Evolutionary conservation across 148 eudicot species (phyloP).

Genomic region (Rhododendron ferrugineum): DNA sequence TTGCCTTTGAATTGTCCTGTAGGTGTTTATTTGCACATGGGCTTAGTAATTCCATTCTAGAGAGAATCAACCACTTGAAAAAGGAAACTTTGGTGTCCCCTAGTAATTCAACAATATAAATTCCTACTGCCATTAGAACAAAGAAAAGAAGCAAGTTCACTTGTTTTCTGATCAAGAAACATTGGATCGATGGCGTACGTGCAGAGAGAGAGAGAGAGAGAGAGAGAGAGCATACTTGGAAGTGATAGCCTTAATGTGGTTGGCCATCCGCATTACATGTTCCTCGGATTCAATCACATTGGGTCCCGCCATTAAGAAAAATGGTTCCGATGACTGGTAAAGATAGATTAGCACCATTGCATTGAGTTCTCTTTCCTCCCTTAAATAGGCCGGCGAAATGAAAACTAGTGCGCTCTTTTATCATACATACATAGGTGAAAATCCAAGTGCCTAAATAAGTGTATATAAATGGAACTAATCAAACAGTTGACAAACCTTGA

Average conservation of each 20-base stretch:
- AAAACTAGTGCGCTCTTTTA: neutral
- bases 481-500: constrained; percentile 33
- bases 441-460: neutral
- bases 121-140: neutral
- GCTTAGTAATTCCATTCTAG: neutral
- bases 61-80: neutral
- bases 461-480: neutral
- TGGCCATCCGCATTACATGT: constrained; percentile 76
- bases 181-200: neutral
- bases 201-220: neutral
- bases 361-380: neutral
- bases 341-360: neutral
- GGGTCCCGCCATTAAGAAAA: constrained; percentile 86
- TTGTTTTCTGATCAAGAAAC: neutral
- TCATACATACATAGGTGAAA: neutral
- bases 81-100: neutral
- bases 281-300: constrained; percentile 99
- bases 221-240: constrained; percentile 37
- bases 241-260: constrained; percentile 69
- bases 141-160: neutral
- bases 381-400: neutral
- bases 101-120: neutral
- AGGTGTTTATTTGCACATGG: neutral
- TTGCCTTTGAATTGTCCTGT: neutral
- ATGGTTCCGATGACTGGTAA: constrained; percentile 64